Base-by-base conservation (phyloP, 345 rosid species). In the Hypericum perforatum region DNA sequence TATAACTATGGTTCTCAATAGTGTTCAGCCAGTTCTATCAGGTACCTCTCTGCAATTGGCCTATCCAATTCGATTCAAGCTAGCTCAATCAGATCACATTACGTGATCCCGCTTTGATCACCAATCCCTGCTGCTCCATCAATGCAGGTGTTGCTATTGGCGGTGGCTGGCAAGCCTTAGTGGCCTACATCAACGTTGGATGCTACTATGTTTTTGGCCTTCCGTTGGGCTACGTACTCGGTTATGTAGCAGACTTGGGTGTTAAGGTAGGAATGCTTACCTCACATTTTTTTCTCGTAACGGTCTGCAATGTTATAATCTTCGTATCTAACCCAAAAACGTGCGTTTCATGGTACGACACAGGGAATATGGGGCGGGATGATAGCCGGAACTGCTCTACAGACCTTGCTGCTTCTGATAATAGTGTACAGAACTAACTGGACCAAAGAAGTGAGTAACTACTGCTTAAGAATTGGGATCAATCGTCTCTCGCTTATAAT, bases 301-400 rank as follows among this genome's bases (percentile, higher is more conserved):
- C n/a, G n/a, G n/a, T n/a, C n/a, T n/a, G n/a, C n/a, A n/a, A 22
- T 22, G 32, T 22, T 22, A 22, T 22, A 22, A 22, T 22, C 32
- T 22, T 22, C 32, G 32, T 1, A 22, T 22, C 32, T 4, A 22
- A 22, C 32, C 32, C 1, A 22, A 22, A 22, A 22, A 22, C n/a
- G n/a, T n/a, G n/a, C n/a, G n/a, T n/a, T n/a, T 38, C 41, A 7
- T 10, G n/a, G n/a, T n/a, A n/a, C 16, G 0, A 36, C 7, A 0
- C 10, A 86, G 94, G 94, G 97, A 57, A 70, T 90, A 6, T 86
- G 91, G 95, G 68, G 68, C 14, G 95, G 91, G 45, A 86, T 90
- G 97, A 76, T 90, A 8, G 66, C 77, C 1, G 97, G 97, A 47
- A 74, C 78, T 22, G 73, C 82, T 5, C 65, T 82, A 68, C 97